Percentiles rank a stretch among this genome's conserved stretches.
Conservation (phyloP, 2,329 filamentous ascomycete species). For the Pestalotiopsis sp. region DNA sequence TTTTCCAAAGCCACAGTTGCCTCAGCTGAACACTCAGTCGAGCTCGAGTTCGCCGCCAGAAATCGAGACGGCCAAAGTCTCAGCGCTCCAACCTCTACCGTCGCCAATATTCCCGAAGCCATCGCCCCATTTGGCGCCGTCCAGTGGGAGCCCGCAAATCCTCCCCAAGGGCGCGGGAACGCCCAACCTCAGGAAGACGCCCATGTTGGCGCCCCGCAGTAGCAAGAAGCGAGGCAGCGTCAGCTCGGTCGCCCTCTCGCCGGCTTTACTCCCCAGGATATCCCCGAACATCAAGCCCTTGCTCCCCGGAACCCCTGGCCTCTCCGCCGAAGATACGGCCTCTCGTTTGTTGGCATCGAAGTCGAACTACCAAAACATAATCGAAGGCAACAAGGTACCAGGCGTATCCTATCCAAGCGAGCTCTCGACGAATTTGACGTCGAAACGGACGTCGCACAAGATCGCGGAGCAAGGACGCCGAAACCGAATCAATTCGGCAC, state of each 20-base stretch:
- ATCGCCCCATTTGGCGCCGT: conserved; percentile 45
- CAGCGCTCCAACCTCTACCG: conserved; percentile 51
- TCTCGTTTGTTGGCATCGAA: conserved; percentile 87
- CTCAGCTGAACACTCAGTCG: conserved; percentile 55
- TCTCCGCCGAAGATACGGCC: conserved; percentile 61
- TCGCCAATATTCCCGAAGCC: conserved; percentile 51
- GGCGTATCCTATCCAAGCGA: conserved; percentile 90
- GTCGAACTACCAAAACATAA: conserved; percentile 96
- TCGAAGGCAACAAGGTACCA: conserved; percentile 89
- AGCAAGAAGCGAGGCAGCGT: conserved; percentile 73
- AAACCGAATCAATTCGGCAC: conserved; percentile 91
- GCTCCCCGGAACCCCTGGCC: conserved; percentile 63
- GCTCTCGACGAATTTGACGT: conserved; percentile 90
- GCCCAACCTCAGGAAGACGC: conserved; percentile 54
- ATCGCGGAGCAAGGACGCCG: conserved; percentile 94
- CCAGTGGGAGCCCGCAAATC: conserved; percentile 69
- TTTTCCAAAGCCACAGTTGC: conserved; percentile 47
- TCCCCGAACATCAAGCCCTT: conserved; percentile 94
- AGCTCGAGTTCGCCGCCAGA: conserved; percentile 45
- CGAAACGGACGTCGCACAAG: conserved; percentile 96
- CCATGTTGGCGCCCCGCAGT: conserved; percentile 57
- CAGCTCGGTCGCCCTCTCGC: conserved; percentile 77
- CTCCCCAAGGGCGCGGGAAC: conserved; percentile 52
- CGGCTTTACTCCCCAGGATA: conserved; percentile 84
- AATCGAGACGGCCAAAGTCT: conserved; percentile 49